phyloP scores from a whole-genome alignment of 345 rosid species.

The Gossypium sturtianum region DNA sequence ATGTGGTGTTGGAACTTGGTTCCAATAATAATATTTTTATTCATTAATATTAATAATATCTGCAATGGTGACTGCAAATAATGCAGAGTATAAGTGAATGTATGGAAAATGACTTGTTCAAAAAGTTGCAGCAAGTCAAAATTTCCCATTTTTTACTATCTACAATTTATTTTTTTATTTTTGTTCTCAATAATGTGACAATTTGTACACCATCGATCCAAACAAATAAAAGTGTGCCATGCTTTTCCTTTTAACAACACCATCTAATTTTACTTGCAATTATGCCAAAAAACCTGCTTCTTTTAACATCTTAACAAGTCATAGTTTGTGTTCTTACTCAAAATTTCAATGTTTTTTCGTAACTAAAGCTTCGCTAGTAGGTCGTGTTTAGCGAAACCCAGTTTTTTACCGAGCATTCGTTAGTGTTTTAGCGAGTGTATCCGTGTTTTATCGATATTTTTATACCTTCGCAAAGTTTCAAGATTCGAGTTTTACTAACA shows the following conservation, averaged over 20 bases:
- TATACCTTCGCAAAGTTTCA: background rate
- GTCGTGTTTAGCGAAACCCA: too few species aligned
- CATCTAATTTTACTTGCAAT: background rate
- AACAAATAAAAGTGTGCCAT: background rate
- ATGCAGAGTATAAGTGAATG: slow-evolving; percentile 32
- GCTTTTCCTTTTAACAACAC: background rate
- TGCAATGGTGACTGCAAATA: slow-evolving; percentile 21
- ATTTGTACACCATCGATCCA: background rate
- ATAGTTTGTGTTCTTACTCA: too few species aligned
- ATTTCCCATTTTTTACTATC: slow-evolving; percentile 18
- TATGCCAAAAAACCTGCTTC: background rate
- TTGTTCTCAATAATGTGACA: slow-evolving; percentile 16
- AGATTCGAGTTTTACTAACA: background rate
- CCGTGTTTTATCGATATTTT: background rate
- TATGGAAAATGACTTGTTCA: slow-evolving; percentile 32
- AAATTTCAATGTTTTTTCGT: too few species aligned
- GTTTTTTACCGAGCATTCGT: too few species aligned
- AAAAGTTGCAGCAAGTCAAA: slow-evolving; percentile 19
- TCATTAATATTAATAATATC: slow-evolving; percentile 13
- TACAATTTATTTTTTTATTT: background rate
- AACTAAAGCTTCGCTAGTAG: too few species aligned
- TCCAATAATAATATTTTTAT: slow-evolving; percentile 26
- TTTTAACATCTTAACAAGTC: too few species aligned
- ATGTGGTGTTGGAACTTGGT: slow-evolving; percentile 55
- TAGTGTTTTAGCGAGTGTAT: background rate